Conservation (phyloP, 148 eudicot genomes). For the Hydrangea macrophylla region DNA sequence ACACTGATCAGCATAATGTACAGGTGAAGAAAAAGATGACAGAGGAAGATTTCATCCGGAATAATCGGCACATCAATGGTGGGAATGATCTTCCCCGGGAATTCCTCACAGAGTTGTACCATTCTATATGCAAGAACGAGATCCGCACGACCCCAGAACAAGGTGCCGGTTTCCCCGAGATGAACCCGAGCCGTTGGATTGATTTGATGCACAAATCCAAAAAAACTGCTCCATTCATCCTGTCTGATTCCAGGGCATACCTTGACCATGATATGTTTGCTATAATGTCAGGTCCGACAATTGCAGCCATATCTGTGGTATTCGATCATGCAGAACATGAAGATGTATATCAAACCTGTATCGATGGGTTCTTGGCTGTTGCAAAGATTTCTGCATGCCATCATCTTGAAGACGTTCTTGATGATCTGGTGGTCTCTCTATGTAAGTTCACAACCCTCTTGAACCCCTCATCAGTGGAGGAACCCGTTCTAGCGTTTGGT, state of each 20-base stretch:
- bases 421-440: constrained; percentile 89
- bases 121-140: constrained; percentile 77
- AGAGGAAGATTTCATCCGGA: constrained; percentile 87
- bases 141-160: constrained; percentile 83
- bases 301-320: constrained; percentile 94
- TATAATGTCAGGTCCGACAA: constrained; percentile 85
- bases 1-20: constrained; percentile 89
- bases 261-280: constrained; percentile 91
- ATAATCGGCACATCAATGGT: constrained; percentile 77
- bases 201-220: constrained; percentile 77
- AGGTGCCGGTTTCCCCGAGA: constrained; percentile 57
- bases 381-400: constrained; percentile 83
- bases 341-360: constrained; percentile 78
- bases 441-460: constrained; percentile 84
- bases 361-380: constrained; percentile 83
- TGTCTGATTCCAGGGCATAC: constrained; percentile 64
- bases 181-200: constrained; percentile 80
- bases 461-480: constrained; percentile 69
- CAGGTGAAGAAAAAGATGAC: constrained; percentile 98
- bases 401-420: constrained; percentile 69
- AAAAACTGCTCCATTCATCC: constrained; percentile 59
- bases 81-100: constrained; percentile 96
- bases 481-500: constrained; percentile 74
- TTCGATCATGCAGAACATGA: constrained; percentile 87
- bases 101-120: constrained; percentile 69